Conservation (phyloP, 306 rosid genomes). For the Phaseolus lunatus region DNA sequence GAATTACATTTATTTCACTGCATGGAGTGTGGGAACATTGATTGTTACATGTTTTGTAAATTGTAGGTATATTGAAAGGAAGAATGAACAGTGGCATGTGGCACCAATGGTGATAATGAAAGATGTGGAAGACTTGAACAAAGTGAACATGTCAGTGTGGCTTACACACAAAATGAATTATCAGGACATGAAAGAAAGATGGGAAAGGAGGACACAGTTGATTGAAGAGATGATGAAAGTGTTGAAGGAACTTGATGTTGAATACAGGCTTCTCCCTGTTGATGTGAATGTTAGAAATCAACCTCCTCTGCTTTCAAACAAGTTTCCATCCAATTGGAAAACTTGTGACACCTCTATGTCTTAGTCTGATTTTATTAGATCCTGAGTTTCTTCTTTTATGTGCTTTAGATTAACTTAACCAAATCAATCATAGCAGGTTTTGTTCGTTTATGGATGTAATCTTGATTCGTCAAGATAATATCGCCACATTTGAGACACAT, state of each 20-base stretch:
- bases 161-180: not conserved
- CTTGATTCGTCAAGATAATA: no score
- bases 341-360: not conserved
- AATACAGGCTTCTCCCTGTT: not conserved
- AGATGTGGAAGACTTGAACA: slow-evolving; percentile 57
- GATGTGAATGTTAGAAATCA: not conserved
- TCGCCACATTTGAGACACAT: no score
- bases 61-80: slow-evolving; percentile 29
- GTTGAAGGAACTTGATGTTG: not conserved
- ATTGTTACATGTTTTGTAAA: not conserved
- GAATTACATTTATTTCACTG: not conserved
- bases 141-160: slow-evolving; percentile 48
- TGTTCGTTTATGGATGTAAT: no score
- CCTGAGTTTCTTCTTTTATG: no score
- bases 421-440: no score
- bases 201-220: not conserved
- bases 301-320: not conserved
- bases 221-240: slow-evolving; percentile 1
- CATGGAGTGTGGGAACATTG: not conserved
- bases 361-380: not conserved
- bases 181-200: not conserved
- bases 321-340: not conserved
- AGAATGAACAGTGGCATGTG: slow-evolving; percentile 75
- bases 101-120: slow-evolving; percentile 14
- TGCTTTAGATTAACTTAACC: no score